phyloP scores from a whole-genome alignment of 1,139 yeast species.

The Candida pseudocylindracea region DNA sequence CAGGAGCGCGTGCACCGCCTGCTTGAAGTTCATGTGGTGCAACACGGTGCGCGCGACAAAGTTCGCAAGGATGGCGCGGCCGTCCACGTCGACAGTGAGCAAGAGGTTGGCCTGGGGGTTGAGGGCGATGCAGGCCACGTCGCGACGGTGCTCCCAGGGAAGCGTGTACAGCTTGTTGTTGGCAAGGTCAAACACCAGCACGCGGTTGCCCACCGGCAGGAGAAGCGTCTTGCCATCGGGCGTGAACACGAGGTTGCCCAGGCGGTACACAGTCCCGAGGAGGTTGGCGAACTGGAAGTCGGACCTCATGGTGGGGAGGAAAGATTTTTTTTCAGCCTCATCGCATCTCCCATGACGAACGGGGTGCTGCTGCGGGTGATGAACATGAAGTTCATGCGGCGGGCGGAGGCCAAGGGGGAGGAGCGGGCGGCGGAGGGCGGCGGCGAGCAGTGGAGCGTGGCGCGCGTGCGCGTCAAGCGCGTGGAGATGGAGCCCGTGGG shows the following conservation, averaged over 20 bases:
- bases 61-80: slow-evolving; percentile 81
- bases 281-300: slow-evolving; percentile 54
- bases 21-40: slow-evolving; percentile 88
- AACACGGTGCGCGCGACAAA: slow-evolving; percentile 69
- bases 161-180: slow-evolving; percentile 78
- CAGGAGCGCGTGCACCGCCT: slow-evolving; percentile 44
- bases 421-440: neutral
- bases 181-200: slow-evolving; percentile 68
- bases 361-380: slow-evolving; percentile 8
- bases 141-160: slow-evolving; percentile 80
- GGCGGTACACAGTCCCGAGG: slow-evolving; percentile 83
- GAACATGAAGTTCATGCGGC: slow-evolving; percentile 48
- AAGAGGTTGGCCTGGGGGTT: slow-evolving; percentile 66
- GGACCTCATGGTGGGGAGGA: slow-evolving; percentile 13
- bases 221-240: slow-evolving; percentile 67
- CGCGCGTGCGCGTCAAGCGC: neutral
- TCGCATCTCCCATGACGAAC: slow-evolving; percentile 1
- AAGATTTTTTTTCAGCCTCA: slow-evolving; percentile 2
- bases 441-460: neutral
- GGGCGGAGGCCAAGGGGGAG: slow-evolving; percentile 5
- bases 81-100: slow-evolving; percentile 78
- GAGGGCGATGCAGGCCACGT: slow-evolving; percentile 57
- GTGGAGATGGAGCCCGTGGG: no score
- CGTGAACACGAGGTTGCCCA: slow-evolving; percentile 75
- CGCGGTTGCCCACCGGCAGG: slow-evolving; percentile 91